A percentile compares a stretch with the other conserved stretches of the same genome.
These are phyloP conservation scores for Laburnicola sp. DNA, from an alignment of 2,329 filamentous ascomycete species.

Conservation along the genomic window DNA sequence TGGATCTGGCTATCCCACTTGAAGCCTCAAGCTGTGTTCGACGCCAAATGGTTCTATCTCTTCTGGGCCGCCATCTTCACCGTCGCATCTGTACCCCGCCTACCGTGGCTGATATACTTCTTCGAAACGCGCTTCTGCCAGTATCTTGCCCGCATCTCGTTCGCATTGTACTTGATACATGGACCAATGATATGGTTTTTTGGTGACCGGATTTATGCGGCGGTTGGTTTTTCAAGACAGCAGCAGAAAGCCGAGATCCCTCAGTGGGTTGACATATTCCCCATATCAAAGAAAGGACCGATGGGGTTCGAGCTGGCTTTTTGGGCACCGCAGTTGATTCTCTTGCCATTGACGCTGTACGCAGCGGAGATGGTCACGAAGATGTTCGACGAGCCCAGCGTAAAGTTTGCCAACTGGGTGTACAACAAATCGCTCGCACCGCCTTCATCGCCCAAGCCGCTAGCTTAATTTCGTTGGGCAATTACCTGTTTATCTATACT, in stretches of 20 bases:
- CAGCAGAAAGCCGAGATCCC: conserved; percentile 57
- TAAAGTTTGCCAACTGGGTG: conserved; percentile 55
- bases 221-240: conserved; percentile 59
- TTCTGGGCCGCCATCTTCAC: conserved; percentile 63
- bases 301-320: conserved; percentile 61
- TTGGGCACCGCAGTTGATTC: conserved; percentile 61
- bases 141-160: conserved; percentile 62
- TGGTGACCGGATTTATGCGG: conserved; percentile 63
- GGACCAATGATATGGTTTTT: conserved; percentile 52
- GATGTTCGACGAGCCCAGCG: conserved; percentile 56
- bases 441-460: conserved; percentile 10
- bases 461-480: neutral
- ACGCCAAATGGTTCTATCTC: conserved; percentile 70
- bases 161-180: conserved; percentile 62
- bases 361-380: conserved; percentile 40
- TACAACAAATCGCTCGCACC: conserved; percentile 53
- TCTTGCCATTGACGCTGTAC: conserved; percentile 38
- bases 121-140: conserved; percentile 56
- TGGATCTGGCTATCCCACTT: conserved; percentile 64
- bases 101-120: conserved; percentile 53
- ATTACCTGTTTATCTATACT: too few relatives aligned
- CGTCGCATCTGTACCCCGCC: conserved; percentile 60
- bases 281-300: conserved; percentile 59
- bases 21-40: conserved; percentile 67
- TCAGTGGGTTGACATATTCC: conserved; percentile 61